Evolutionary conservation across 208 protist species (phyloP).

Genomic region (Acanthamoeba royreba): DNA sequence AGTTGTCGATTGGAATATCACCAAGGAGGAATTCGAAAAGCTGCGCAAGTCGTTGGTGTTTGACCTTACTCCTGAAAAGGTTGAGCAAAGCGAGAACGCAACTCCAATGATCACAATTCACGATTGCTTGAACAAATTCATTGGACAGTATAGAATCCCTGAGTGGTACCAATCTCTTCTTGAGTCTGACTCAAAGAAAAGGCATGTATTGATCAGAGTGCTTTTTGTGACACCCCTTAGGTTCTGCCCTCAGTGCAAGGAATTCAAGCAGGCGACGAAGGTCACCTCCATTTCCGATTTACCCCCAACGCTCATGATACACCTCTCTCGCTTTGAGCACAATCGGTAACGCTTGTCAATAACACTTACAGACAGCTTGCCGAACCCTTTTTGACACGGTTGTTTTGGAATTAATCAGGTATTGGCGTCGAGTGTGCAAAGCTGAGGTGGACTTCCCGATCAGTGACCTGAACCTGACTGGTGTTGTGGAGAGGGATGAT

Average conservation of each 20-base stretch:
- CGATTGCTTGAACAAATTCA: conserved; percentile 3
- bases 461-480: not conserved
- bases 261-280: conserved; percentile 17
- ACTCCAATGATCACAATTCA: not conserved
- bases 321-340: conserved; percentile 2
- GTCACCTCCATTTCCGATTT: not conserved
- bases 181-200: no score
- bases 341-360: no score
- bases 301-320: not conserved
- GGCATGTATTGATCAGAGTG: no score
- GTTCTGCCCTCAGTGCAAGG: conserved; percentile 26
- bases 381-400: not conserved
- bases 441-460: conserved; percentile 1
- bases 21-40: not conserved
- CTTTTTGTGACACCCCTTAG: no score
- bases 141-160: not conserved
- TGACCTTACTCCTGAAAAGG: not conserved
- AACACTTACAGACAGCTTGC: no score
- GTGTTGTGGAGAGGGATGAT: not conserved
- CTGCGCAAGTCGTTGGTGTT: not conserved
- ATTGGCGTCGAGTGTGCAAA: not conserved
- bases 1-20: not conserved
- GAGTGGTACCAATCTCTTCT: no score
- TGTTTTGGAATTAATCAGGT: not conserved
- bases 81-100: not conserved